Evolutionary conservation across 1,284 basidiomycete species (phyloP), one percentile per base, ranked within the genome.

Genomic region (Ustilago lituana): DNA sequence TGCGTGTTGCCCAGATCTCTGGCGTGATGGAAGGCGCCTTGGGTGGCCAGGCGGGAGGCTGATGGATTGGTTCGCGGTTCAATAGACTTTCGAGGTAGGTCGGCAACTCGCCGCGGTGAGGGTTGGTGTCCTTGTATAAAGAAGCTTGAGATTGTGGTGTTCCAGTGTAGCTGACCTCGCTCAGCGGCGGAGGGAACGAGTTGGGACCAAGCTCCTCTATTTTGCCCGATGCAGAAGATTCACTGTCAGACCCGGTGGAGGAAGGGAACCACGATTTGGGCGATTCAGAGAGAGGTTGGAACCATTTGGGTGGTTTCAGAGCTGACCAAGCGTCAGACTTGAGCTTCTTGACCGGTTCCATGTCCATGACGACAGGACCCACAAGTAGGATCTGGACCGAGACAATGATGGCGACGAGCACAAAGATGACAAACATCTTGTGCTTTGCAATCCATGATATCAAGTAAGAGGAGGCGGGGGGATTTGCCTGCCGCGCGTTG

Each of bases 91-190:
- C 54, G 22, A 73, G 52, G 19, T 55, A 50, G 0, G 55, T 52
- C 1, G 73, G 65, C 9, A 76, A 39, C 44, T 73, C 68, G 33
- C 76, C 76, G 5, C 63, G 64, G 47, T 78, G 76, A 3, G 76
- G 76, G 23, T 78, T 56, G 12, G 49, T 47, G 32, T 69, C 45
- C n/a, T 52, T 48, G 60, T 75, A 74, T 24, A 60, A 45, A 20
- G 51, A 49, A 10, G 48, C 54, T 27, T 63, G 56, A 2, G 61
- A 47, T 17, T 39, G 48, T 1, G 43, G 35, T 8, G 15, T 35
- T 19, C 50, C 55, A 3, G 20, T 35, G 27, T 6, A 44, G 46
- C 44, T 41, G 24, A 48, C 29, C 5, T 57, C 27, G 55, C 57
- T 70, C 37, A 64, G 23, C 12, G 36, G 11, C 5, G 67, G 56